A percentile compares a stretch with the other conserved stretches of the same genome.
These are phyloP conservation scores for Fusarium coffeatum DNA, from an alignment of 2,329 filamentous ascomycete species.

Conservation along the genomic window DNA sequence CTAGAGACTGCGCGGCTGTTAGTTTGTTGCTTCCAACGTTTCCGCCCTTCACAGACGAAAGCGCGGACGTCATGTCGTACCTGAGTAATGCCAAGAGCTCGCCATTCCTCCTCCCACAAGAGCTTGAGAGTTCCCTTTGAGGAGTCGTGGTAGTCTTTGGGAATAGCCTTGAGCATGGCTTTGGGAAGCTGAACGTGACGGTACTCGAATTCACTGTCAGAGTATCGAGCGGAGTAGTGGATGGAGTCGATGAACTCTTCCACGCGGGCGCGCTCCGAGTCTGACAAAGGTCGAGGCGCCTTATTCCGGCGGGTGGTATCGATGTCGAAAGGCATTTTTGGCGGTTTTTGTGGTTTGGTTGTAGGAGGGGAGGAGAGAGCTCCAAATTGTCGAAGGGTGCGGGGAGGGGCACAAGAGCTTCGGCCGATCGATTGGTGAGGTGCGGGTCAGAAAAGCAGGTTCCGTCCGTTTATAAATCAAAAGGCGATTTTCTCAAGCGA, in stretches of 20 bases:
- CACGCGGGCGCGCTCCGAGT: constrained; percentile 82
- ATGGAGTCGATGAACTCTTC: constrained; percentile 95
- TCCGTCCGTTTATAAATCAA: constrained; percentile 10
- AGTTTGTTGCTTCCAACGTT: constrained; percentile 17
- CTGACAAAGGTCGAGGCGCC: constrained; percentile 81
- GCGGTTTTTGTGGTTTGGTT: constrained; percentile 10
- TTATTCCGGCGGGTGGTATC: constrained; percentile 89
- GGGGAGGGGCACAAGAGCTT: constrained; percentile 40
- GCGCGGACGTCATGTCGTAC: constrained; percentile 59
- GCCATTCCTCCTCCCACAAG: constrained; percentile 98
- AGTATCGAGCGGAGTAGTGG: constrained; percentile 97
- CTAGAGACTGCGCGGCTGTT: constrained; percentile 76
- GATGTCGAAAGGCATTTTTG: constrained; percentile 63
- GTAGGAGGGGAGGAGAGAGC: constrained; percentile 21
- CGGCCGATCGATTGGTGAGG: constrained; percentile 37
- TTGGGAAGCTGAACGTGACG: constrained; percentile 98
- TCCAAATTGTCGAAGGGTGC: constrained; percentile 29
- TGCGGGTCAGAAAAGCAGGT: constrained; percentile 25
- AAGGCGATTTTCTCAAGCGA: constrained; percentile 9
- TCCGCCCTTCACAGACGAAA: background rate
- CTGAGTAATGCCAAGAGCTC: constrained; percentile 96
- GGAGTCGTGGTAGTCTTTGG: constrained; percentile 91
- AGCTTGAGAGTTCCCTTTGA: constrained; percentile 93
- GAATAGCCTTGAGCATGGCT: constrained; percentile 97
- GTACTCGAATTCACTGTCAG: constrained; percentile 93